Base-by-base conservation (phyloP, 2,329 filamentous ascomycete species). In the Alternaria alternata region DNA sequence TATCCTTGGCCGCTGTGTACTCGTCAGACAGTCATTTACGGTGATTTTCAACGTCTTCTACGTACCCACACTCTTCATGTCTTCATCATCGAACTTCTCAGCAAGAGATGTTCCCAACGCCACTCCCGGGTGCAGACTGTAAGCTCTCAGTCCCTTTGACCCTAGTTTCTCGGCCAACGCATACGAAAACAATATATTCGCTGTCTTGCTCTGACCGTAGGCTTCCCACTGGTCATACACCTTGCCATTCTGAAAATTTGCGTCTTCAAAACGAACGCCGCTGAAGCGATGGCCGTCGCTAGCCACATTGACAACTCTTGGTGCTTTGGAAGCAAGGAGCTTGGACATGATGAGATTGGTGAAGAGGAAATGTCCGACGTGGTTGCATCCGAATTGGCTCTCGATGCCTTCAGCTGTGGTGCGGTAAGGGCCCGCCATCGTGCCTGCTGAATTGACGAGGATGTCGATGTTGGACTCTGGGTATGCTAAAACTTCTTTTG, bases 201-300 rank as follows among this genome's bases (percentile, higher is more conserved):
- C 83, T 30, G 83, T 83, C 71, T 86, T 86, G 66, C 81, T 83
- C 64, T 84, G 83, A 2, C 78, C 80, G 61, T 87, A 86, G 3
- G 82, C 82, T 1, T 74, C 66, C 75, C 81, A 83, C 64, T 64
- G 62, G 7, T 80, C 69, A 49, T 80, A 82, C 1, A 71, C 66
- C 43, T 78, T 78, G n/a, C 80, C 78, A 20, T 76, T 62, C 3
- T 80, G 76, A 60, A 82, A 81, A 18, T 77, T 79, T 34, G 72
- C 75, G 62, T 84, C 80, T 24, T 81, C 75, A 64, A 84, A 83
- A 1, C 79, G 70, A 7, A 84, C 69, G 2, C 78, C 75, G 2
- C 76, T 74, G 1, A 78, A 51, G 1, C 72, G 71, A 67, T 83
- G 80, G 22, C 78, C 79, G 22, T 78, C 65, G 60, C 81, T 80